Percentiles rank a stretch among this genome's conserved stretches.
Evolutionary conservation across 1,284 basidiomycete species (phyloP).

Genomic region (Farysia itapuensis): DNA sequence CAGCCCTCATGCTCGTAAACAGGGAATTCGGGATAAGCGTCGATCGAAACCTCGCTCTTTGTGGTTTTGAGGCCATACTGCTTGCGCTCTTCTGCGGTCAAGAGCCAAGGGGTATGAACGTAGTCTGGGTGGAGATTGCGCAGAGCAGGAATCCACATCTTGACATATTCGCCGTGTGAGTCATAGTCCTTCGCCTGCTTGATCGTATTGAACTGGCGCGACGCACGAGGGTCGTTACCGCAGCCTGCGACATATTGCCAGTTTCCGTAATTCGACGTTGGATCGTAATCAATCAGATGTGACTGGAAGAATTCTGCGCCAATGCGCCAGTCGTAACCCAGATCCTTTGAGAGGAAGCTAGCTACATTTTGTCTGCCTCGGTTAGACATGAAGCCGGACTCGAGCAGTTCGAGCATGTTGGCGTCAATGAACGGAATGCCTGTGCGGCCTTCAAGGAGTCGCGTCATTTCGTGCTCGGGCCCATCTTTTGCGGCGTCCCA

Average conservation of each 20-base stretch:
- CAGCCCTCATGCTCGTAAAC: constrained; percentile 48
- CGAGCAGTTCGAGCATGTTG: constrained; percentile 64
- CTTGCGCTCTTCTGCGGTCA: constrained; percentile 38
- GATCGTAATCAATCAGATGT: constrained; percentile 57
- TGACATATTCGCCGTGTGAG: constrained; percentile 63
- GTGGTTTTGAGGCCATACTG: constrained; percentile 50
- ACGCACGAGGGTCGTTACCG: constrained; percentile 66
- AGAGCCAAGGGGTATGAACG: constrained; percentile 55
- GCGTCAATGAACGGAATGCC: constrained; percentile 67
- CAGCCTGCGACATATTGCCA: constrained; percentile 63
- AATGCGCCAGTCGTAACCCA: constrained; percentile 64
- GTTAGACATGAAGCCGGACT: constrained; percentile 61
- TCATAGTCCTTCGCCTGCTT: constrained; percentile 67
- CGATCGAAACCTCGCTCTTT: constrained; percentile 44
- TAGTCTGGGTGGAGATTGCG: constrained; percentile 57
- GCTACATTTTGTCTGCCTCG: constrained; percentile 67
- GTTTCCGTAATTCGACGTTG: constrained; percentile 54
- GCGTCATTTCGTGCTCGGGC: constrained; percentile 53
- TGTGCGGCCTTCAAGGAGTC: constrained; percentile 64
- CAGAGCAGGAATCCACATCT: constrained; percentile 64
- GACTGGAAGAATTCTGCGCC: constrained; percentile 66
- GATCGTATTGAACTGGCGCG: constrained; percentile 66
- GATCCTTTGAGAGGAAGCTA: constrained; percentile 65
- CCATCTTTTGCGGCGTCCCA: constrained; percentile 44
- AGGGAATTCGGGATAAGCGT: constrained; percentile 43